Conservation (phyloP, 345 rosid genomes). For the Gossypium mustelinum region DNA sequence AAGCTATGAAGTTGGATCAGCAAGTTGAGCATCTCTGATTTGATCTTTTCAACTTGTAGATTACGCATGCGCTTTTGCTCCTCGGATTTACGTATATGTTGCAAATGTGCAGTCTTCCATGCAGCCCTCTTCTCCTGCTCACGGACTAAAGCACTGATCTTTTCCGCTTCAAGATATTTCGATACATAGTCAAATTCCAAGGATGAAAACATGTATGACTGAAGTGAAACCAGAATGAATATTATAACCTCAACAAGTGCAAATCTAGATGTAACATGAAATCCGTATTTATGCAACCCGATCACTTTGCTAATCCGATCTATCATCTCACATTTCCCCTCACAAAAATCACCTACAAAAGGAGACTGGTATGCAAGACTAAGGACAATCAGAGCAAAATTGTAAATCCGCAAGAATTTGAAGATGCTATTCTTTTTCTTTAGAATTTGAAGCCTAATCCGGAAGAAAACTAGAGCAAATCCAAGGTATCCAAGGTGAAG, state of each 20-base stretch:
- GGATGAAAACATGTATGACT: conserved; percentile 89
- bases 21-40: conserved; percentile 93
- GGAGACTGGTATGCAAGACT: conserved; percentile 95
- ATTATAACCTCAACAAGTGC: conserved; percentile 90
- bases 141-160: conserved; percentile 78
- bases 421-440: conserved; percentile 87
- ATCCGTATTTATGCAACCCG: conserved; percentile 90
- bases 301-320: conserved; percentile 66
- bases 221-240: conserved; percentile 83
- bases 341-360: conserved; percentile 63
- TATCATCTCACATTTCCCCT: conserved; percentile 45
- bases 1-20: conserved; percentile 71
- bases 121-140: conserved; percentile 96
- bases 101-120: conserved; percentile 87
- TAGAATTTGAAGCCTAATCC: conserved; percentile 70
- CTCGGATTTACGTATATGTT: conserved; percentile 76
- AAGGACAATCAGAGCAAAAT: conserved; percentile 74
- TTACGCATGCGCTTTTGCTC: conserved; percentile 73
- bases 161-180: conserved; percentile 90
- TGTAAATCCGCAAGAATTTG: conserved; percentile 87
- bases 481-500: conserved; percentile 59
- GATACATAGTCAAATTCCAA: conserved; percentile 81
- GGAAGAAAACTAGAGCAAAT: conserved; percentile 47
- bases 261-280: conserved; percentile 82
- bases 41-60: conserved; percentile 93